Evolutionary conservation across 805 yeast genomes (phyloP).

Genomic region (Nakazawaea ernobii): DNA sequence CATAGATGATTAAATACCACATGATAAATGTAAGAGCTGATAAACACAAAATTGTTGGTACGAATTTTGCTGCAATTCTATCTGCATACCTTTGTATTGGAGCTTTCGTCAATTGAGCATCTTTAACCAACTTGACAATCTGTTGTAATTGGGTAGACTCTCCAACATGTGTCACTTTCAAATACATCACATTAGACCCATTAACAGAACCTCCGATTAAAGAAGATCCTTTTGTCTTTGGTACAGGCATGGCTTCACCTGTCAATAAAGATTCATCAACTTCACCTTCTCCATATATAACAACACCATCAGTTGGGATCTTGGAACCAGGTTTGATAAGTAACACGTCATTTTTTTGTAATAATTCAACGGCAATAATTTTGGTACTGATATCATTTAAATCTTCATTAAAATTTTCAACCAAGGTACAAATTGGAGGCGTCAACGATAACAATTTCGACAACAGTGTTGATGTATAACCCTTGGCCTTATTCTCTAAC

Average conservation of each 20-base stretch:
- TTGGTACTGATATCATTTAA: slow-evolving; percentile 28
- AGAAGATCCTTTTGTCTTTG: slow-evolving; percentile 50
- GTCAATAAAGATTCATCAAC: slow-evolving; percentile 87
- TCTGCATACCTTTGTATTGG: slow-evolving; percentile 92
- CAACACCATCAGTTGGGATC: slow-evolving; percentile 87
- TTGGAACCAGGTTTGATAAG: slow-evolving; percentile 80
- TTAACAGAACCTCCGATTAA: slow-evolving; percentile 92
- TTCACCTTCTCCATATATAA: slow-evolving; percentile 73
- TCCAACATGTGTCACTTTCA: slow-evolving; percentile 68
- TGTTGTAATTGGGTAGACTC: slow-evolving; percentile 82
- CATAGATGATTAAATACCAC: slow-evolving; percentile 46
- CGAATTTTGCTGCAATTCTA: slow-evolving; percentile 76
- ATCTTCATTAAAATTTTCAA: slow-evolving; percentile 30
- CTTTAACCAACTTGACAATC: slow-evolving; percentile 78
- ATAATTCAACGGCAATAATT: slow-evolving; percentile 63
- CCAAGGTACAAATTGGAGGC: slow-evolving; percentile 68
- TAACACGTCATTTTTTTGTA: slow-evolving; percentile 74
- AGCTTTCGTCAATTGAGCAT: slow-evolving; percentile 84
- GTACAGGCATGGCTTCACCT: slow-evolving; percentile 81
- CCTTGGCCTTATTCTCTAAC: slow-evolving; percentile 88
- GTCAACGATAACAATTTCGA: slow-evolving; percentile 75
- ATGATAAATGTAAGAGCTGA: slow-evolving; percentile 59
- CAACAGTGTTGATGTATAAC: slow-evolving; percentile 86
- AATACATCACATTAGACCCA: slow-evolving; percentile 65
- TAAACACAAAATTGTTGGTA: slow-evolving; percentile 62